Percentiles rank a stretch among this genome's conserved stretches.
phyloP scores from a whole-genome alignment of 345 rosid species.

The Citrus trifoliata region DNA sequence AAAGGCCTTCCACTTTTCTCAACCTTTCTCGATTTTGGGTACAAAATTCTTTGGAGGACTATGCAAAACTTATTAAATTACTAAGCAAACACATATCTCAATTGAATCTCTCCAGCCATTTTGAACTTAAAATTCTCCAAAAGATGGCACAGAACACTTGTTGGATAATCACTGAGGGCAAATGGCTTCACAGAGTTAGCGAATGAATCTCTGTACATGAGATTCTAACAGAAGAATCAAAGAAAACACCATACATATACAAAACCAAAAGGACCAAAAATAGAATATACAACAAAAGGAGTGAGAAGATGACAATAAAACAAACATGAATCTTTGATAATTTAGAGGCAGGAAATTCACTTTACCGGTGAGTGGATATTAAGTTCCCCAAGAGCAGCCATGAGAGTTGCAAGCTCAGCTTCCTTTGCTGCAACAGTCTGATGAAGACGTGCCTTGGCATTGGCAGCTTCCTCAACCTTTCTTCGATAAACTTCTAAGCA shows the following conservation, averaged over 20 bases:
- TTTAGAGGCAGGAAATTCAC: not conserved
- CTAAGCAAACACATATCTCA: not conserved
- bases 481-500: constrained; percentile 87
- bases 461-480: constrained; percentile 91
- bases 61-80: not conserved
- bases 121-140: not conserved
- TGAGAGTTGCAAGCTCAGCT: constrained; percentile 91
- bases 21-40: not conserved
- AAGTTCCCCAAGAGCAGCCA: constrained; percentile 85
- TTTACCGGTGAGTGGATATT: constrained; percentile 64
- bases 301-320: constrained; percentile 1
- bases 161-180: not conserved
- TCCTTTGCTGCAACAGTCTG: constrained; percentile 90
- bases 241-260: not conserved
- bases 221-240: not conserved
- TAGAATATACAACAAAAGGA: not conserved
- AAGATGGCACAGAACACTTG: not conserved
- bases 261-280: not conserved
- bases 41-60: not conserved
- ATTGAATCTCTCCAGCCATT: not conserved
- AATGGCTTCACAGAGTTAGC: not conserved
- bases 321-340: not conserved
- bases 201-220: not conserved
- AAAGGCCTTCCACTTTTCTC: not conserved
- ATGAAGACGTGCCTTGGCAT: constrained; percentile 84